phyloP scores from a whole-genome alignment of 2,329 filamentous ascomycete genomes.

The Alternaria novae-zelandiae region DNA sequence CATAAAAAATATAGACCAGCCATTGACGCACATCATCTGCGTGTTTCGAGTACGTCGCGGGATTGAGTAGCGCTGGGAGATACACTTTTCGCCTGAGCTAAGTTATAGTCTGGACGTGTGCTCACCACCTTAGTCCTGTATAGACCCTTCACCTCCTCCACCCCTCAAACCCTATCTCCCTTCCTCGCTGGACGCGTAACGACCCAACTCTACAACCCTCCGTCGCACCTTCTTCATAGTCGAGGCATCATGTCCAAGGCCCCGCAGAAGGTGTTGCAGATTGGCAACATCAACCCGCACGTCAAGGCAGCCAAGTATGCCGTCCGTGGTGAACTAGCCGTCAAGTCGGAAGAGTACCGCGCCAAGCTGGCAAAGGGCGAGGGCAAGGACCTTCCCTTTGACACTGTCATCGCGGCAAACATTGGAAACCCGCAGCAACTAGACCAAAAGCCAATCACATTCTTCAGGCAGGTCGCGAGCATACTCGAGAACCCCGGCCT shows the following conservation, averaged over 20 bases:
- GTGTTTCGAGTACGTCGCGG: slow-evolving; percentile 19
- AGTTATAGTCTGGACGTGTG: slow-evolving; percentile 15
- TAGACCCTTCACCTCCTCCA: slow-evolving; percentile 10
- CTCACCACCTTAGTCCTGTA: slow-evolving; percentile 22
- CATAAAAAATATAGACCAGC: slow-evolving; percentile 35
- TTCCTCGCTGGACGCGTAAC: background rate
- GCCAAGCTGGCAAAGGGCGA: slow-evolving; percentile 68
- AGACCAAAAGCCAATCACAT: slow-evolving; percentile 98
- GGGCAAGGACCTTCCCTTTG: slow-evolving; percentile 76
- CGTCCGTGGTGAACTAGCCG: slow-evolving; percentile 92
- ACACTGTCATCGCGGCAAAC: slow-evolving; percentile 93
- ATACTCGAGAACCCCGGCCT: slow-evolving; percentile 88
- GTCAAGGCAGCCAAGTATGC: slow-evolving; percentile 91
- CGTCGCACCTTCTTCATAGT: slow-evolving; percentile 1
- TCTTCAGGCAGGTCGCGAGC: slow-evolving; percentile 96
- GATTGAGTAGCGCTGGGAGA: slow-evolving; percentile 13
- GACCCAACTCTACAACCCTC: background rate
- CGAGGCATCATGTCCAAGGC: slow-evolving; percentile 54
- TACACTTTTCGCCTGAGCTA: slow-evolving; percentile 11
- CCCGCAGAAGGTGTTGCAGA: slow-evolving; percentile 62
- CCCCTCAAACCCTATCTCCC: slow-evolving; percentile 1
- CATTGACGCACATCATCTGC: slow-evolving; percentile 17
- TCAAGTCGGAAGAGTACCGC: slow-evolving; percentile 90
- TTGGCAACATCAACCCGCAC: slow-evolving; percentile 91
- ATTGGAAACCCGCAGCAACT: slow-evolving; percentile 99